A percentile compares a stretch with the other conserved stretches of the same genome.
These are phyloP conservation scores for Persicaria maculosa DNA, from an alignment of 148 eudicot genomes.

Conservation along the genomic window DNA sequence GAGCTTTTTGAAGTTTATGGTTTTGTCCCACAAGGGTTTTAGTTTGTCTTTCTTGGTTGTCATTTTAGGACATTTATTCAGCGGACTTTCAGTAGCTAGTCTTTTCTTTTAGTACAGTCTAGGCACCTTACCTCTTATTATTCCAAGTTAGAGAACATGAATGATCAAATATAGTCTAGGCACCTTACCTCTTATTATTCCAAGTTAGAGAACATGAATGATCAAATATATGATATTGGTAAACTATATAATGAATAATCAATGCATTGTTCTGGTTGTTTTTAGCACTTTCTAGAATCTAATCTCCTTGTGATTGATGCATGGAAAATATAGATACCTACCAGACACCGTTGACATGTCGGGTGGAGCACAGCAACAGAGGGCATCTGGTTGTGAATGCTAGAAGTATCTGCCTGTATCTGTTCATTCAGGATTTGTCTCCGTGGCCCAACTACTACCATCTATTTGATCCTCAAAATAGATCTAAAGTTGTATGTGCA, in stretches of 20 bases:
- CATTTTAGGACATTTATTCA: no score
- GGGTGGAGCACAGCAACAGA: slow-evolving; percentile 48
- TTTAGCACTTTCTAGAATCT: not conserved
- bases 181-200: no score
- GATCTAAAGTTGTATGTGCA: not conserved
- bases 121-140: no score
- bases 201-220: no score
- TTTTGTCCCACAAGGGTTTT: no score
- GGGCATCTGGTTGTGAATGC: slow-evolving; percentile 60
- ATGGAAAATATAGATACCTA: slow-evolving; percentile 32
- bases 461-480: not conserved
- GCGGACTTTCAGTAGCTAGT: no score
- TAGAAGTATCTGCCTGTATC: slow-evolving; percentile 12
- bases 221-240: no score
- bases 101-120: no score
- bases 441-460: not conserved
- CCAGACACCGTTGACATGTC: slow-evolving; percentile 63
- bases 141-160: no score
- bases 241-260: not conserved
- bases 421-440: not conserved
- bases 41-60: no score
- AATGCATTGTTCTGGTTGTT: not conserved
- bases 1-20: no score
- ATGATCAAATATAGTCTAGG: no score
- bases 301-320: not conserved